phyloP scores from a whole-genome alignment of 1,284 basidiomycete species.

The Clitocybe nebularis region DNA sequence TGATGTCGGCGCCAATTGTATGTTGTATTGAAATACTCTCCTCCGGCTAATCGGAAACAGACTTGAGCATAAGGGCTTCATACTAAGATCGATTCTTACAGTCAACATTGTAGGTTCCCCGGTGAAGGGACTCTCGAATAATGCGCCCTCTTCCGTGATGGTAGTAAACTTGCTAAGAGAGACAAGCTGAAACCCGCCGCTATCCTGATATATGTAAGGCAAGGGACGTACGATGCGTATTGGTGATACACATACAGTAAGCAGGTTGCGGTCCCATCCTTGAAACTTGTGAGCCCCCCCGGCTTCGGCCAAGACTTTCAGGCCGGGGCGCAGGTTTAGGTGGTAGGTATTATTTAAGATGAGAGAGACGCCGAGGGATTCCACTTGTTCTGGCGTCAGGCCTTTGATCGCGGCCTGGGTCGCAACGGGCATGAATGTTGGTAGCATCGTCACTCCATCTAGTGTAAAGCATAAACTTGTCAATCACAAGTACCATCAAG shows the following conservation, averaged over 20 bases:
- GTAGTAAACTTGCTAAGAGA: slow-evolving; percentile 79
- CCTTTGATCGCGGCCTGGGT: slow-evolving; percentile 88
- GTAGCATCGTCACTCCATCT: slow-evolving; percentile 79
- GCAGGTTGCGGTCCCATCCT: slow-evolving; percentile 76
- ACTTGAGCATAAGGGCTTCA: too few species aligned
- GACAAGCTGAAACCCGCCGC: slow-evolving; percentile 84
- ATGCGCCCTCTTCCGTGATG: slow-evolving; percentile 81
- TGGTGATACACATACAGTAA: slow-evolving; percentile 53
- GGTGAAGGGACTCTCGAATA: slow-evolving; percentile 79
- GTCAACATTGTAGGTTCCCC: slow-evolving; percentile 83
- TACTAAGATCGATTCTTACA: slow-evolving; percentile 38
- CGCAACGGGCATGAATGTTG: slow-evolving; percentile 89
- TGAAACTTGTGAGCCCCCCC: slow-evolving; percentile 84
- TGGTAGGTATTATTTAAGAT: slow-evolving; percentile 88
- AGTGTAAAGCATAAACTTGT: slow-evolving; percentile 8
- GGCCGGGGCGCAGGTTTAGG: slow-evolving; percentile 75
- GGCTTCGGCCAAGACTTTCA: slow-evolving; percentile 61
- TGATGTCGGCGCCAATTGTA: slow-evolving; percentile 83
- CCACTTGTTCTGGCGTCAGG: slow-evolving; percentile 78
- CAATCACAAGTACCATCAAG: slow-evolving; percentile 6
- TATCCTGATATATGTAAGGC: slow-evolving; percentile 48
- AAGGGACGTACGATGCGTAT: slow-evolving; percentile 10
- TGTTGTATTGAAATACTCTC: slow-evolving; percentile 85
- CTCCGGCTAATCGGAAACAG: slow-evolving; percentile 56
- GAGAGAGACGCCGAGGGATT: slow-evolving; percentile 72